Percentiles rank a stretch among this genome's conserved stretches.
phyloP scores from a whole-genome alignment of 257 asterid genomes.

The Gentiana straminea region DNA sequence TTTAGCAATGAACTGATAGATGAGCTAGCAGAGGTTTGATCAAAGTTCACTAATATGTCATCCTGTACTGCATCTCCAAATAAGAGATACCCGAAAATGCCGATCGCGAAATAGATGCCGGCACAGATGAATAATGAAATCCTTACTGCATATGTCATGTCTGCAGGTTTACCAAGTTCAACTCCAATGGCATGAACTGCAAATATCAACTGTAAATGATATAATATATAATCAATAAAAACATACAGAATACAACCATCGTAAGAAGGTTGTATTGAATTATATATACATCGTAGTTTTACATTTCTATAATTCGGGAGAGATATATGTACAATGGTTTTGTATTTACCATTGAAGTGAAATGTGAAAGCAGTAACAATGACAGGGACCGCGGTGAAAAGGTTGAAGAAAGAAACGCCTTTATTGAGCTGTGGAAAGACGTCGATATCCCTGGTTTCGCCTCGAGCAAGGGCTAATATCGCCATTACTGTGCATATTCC shows the following conservation, averaged over 20 bases:
- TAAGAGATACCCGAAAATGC: constrained; percentile 85
- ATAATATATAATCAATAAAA: background rate
- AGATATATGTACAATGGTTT: background rate
- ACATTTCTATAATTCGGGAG: background rate
- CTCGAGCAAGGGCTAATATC: constrained; percentile 48
- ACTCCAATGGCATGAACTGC: constrained; percentile 89
- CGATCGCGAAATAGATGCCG: constrained; percentile 58
- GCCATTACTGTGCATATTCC: constrained; percentile 85
- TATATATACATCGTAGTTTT: background rate
- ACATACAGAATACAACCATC: too few relatives aligned
- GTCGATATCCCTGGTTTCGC: constrained; percentile 50
- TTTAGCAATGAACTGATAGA: constrained; percentile 38
- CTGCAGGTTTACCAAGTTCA: constrained; percentile 69
- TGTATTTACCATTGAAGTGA: constrained; percentile 76
- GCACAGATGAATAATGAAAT: constrained; percentile 62
- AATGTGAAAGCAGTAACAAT: constrained; percentile 88
- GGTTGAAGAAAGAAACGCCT: constrained; percentile 70
- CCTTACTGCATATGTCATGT: constrained; percentile 59
- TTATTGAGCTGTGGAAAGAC: constrained; percentile 46
- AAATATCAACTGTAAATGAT: background rate
- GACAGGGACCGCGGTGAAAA: constrained; percentile 86
- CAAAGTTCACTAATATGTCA: constrained; percentile 86
- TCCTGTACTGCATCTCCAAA: constrained; percentile 84
- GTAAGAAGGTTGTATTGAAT: background rate
- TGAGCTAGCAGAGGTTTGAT: constrained; percentile 33